These are phyloP conservation scores for Fusarium subtropicale DNA, from an alignment of 2,329 filamentous ascomycete genomes.

Conservation along the genomic window DNA sequence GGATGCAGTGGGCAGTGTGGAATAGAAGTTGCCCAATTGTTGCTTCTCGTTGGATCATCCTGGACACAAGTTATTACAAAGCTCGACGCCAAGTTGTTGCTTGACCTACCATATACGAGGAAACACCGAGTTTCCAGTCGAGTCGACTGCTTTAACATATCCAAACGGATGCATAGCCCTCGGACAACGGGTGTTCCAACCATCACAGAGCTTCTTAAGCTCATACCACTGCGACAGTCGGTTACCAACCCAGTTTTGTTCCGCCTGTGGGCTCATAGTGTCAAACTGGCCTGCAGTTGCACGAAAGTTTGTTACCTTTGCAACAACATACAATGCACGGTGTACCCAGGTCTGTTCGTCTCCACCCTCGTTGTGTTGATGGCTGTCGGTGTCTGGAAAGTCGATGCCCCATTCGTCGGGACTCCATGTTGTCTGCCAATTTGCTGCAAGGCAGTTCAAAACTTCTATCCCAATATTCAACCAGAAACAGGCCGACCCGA, in stretches of 20 bases:
- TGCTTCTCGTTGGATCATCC: conserved; percentile 84
- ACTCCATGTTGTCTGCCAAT: conserved; percentile 88
- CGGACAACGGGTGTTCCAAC: conserved; percentile 83
- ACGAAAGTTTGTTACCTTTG: conserved; percentile 87
- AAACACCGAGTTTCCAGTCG: conserved; percentile 77
- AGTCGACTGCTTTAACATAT: conserved; percentile 76
- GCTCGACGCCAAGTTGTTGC: background rate
- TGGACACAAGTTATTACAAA: conserved; percentile 48
- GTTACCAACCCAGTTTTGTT: conserved; percentile 72
- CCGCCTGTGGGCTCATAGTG: conserved; percentile 68
- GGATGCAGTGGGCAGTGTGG: conserved; percentile 84
- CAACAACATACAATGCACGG: conserved; percentile 87
- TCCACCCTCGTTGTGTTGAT: conserved; percentile 60
- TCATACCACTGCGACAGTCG: conserved; percentile 81
- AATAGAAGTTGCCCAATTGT: conserved; percentile 88
- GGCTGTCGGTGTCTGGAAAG: conserved; percentile 65
- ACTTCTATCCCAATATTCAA: conserved; percentile 91
- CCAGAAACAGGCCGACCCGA: conserved; percentile 94
- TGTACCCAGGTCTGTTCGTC: conserved; percentile 84
- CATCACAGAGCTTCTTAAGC: conserved; percentile 83
- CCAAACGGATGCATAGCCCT: conserved; percentile 89
- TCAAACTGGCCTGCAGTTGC: conserved; percentile 73
- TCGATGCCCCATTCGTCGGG: conserved; percentile 91
- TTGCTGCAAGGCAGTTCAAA: conserved; percentile 86
- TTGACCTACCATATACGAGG: conserved; percentile 81